Conservation (phyloP, 2,329 filamentous ascomycete genomes). For the Trematosphaeria pertusa region DNA sequence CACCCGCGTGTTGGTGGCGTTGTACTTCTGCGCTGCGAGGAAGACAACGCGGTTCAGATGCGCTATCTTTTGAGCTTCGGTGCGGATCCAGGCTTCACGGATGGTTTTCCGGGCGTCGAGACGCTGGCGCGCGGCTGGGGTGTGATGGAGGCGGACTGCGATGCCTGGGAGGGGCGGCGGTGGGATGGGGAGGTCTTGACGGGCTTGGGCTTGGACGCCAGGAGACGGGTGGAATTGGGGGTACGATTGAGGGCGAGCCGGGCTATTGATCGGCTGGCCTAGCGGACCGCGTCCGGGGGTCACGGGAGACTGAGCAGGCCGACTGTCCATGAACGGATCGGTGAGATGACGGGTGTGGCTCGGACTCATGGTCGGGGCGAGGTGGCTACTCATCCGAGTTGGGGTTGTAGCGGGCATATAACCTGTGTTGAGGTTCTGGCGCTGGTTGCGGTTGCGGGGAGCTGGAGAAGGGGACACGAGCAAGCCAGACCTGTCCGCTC, state of each 20-base stretch:
- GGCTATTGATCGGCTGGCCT: too few species aligned
- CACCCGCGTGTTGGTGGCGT: neutral
- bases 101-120: slow-evolving; percentile 12
- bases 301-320: neutral
- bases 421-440: too few species aligned
- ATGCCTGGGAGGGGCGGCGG: neutral
- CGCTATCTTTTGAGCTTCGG: slow-evolving; percentile 13
- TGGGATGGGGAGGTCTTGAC: neutral
- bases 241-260: neutral
- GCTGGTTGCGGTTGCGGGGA: neutral
- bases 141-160: neutral
- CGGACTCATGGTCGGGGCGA: neutral
- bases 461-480: neutral
- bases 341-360: neutral
- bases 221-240: neutral
- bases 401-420: neutral
- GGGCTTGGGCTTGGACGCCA: neutral
- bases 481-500: slow-evolving; percentile 5
- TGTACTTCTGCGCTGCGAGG: slow-evolving; percentile 4
- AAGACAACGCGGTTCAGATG: slow-evolving; percentile 3
- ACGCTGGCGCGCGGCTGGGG: slow-evolving; percentile 3
- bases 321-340: slow-evolving; percentile 7
- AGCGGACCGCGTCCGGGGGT: too few species aligned
- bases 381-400: neutral
- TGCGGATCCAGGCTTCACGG: slow-evolving; percentile 26